Evolutionary conservation across 176 grass and related monocot species (phyloP), one percentile per base, ranked within the genome.

Genomic region (Zizania latifolia): DNA sequence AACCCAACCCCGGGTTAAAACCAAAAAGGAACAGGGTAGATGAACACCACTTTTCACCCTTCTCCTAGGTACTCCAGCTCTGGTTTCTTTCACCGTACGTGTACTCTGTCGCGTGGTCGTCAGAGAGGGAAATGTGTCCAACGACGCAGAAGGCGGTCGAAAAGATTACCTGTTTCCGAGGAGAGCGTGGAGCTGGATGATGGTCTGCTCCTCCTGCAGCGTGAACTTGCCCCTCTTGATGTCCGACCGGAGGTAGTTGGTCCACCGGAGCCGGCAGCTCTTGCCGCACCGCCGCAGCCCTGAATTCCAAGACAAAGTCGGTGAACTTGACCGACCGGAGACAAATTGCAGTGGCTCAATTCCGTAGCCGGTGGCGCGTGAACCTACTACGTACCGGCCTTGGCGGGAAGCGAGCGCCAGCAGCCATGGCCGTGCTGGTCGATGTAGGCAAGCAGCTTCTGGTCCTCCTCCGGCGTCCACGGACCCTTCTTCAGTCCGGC

Each of bases 241-340:
- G 80, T 92, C 90, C 75, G 90, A 86, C 24, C 90, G 79, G 34
- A 92, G 86, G 74, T 92, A 92, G 56, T 92, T 92, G 17, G 90
- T 92, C 90, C 90, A 92, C 65, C 90, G 80, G 86, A 92, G 72
- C 75, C 90, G 80, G 82, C 90, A 92, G 67, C 90, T 92, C 86
- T 92, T 92, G 44, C 90, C 90, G 62, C 90, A 92, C 19, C 90
- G 80, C 70, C 84, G 86, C 65, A 92, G 79, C 14, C 90, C 90
- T 92, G 77, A 15, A 9, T 8, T 37, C 34, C 7, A 29, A 2
- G 8, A 16, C 43, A 24, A 21, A 8, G 21, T 9, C 29, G 9
- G 34, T 24, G 27, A 46, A 14, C 45, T 19, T n/a, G 45, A n/a
- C 46, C 17, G 46, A 17, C 3, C 14, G 43, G n/a, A n/a, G n/a